Conservation (phyloP, 345 rosid genomes). For the Psidium guajava region DNA sequence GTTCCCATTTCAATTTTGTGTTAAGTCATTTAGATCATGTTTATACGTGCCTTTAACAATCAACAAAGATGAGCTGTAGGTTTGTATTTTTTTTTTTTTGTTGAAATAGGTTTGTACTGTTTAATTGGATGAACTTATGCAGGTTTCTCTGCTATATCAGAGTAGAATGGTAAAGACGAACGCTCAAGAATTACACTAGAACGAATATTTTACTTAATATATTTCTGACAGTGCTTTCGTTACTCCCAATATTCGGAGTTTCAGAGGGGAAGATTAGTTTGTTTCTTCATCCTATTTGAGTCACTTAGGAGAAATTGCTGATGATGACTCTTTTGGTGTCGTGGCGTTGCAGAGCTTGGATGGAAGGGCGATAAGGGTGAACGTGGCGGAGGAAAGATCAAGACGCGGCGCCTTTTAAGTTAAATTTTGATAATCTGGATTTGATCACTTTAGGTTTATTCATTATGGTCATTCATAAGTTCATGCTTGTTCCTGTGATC, state of each 20-base stretch:
- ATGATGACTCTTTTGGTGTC: neutral
- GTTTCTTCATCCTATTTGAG: neutral
- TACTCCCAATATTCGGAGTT: neutral
- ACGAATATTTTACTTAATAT: neutral
- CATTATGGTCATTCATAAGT: neutral
- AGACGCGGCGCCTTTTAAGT: constrained; percentile 14
- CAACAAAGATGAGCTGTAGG: neutral
- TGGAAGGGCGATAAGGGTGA: constrained; percentile 89
- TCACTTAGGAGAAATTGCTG: neutral
- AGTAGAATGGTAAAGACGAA: neutral
- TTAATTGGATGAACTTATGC: neutral
- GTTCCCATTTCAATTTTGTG: neutral
- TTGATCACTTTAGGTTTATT: neutral
- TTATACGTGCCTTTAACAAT: neutral
- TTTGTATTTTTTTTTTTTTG: neutral
- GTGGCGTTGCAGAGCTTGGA: constrained; percentile 40
- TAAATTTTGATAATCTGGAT: neutral
- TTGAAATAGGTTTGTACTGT: neutral
- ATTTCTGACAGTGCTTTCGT: neutral
- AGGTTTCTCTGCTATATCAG: neutral
- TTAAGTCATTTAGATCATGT: neutral
- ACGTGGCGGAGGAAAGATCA: constrained; percentile 71
- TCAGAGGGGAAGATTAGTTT: neutral
- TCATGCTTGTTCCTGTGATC: neutral
- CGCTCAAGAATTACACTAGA: neutral